Conservation (phyloP, 73 alveolate genomes). For the Stentor coeruleus region DNA sequence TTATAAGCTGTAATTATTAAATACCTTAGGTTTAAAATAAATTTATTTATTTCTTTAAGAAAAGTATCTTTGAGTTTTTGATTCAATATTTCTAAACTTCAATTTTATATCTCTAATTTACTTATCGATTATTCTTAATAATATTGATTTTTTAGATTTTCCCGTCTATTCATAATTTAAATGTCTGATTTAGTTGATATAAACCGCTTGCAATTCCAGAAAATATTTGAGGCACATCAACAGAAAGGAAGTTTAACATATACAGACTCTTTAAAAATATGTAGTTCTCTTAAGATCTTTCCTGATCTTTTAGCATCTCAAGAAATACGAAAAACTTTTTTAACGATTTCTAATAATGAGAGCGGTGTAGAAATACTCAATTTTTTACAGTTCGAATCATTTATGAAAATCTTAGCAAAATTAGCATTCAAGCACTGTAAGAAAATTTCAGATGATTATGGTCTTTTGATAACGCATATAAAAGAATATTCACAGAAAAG, state of each 20-base stretch:
- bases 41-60: no score
- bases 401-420: not conserved
- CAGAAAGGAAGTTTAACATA: not conserved
- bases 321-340: not conserved
- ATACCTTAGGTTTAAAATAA: no score
- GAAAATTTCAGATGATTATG: not conserved
- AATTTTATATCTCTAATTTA: no score
- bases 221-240: not conserved
- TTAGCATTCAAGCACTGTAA: not conserved
- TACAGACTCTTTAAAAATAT: not conserved
- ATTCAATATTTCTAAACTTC: no score
- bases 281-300: not conserved
- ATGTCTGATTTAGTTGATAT: conserved; percentile 12
- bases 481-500: not conserved
- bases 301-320: conserved; percentile 9
- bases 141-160: no score
- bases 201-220: not conserved
- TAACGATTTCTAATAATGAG: not conserved
- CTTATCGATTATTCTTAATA: no score
- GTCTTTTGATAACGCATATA: not conserved
- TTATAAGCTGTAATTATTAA: not conserved
- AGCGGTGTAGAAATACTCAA: not conserved
- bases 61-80: no score
- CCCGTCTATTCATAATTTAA: conserved; percentile 7
- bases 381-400: conserved; percentile 20